Evolutionary conservation across 1,284 basidiomycete species (phyloP), one percentile per base, ranked within the genome.

Genomic region (Cryptococcus sp.): DNA sequence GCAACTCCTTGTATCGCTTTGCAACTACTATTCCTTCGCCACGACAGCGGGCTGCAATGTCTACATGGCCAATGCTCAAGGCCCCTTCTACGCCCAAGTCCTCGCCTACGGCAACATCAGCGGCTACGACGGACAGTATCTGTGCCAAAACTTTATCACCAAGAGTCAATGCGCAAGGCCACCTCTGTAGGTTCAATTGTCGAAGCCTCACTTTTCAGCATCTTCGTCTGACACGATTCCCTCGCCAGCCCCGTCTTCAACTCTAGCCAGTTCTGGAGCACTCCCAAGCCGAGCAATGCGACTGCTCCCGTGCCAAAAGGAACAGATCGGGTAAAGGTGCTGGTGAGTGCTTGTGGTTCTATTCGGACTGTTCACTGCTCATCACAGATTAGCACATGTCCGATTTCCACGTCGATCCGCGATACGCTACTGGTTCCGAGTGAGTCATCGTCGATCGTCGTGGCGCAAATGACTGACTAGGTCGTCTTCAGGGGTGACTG

Each of bases 321-420:
- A 11, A 78, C 86, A 67, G 81, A 64, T 38, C 47, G 84, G 48
- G 77, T 91, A 44, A 89, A 88, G 68, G 86, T 91, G 1, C 76
- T 91, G 48, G 61, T 60, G 47, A 41, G 61, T 59, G 10, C 22
- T 25, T n/a, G 13, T 8, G 8, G n/a, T 35, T 20, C 40, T 20
- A 38, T 23, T 3, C 44, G 44, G 31, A 51, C 22, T 41, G 22
- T 5, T 31, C 40, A 35, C n/a, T 47, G 35, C 53, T 35, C 19
- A 47, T 22, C 2, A 3, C 8, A 8, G 31, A 8, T 35, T 13
- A 63, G 62, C 90, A 91, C 69, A 65, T 90, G 16, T 89, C 88
- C 0, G 89, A 91, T 68, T 81, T 89, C 59, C 90, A 91, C 75
- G 78, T 91, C 53, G 90, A 91, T 70, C 85, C 89, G 87, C 88